These are phyloP conservation scores for Anthostomella pinea DNA, from an alignment of 2,329 filamentous ascomycete genomes.

Conservation along the genomic window DNA sequence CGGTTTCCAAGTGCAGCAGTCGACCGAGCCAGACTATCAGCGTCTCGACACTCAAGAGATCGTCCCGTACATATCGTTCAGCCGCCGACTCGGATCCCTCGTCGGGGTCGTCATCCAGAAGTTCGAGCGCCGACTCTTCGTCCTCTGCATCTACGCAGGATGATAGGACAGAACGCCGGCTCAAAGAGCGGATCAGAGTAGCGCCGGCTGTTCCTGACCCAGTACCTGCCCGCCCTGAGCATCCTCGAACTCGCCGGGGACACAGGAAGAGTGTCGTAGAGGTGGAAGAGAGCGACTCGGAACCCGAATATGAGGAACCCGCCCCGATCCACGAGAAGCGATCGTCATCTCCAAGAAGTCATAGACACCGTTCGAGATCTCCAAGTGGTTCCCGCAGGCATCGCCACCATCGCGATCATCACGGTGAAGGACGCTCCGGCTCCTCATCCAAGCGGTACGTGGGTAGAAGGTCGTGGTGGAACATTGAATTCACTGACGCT, in stretches of 20 bases:
- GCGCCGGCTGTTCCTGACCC: slow-evolving; percentile 18
- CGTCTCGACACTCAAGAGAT: slow-evolving; percentile 30
- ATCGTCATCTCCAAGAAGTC: slow-evolving; percentile 19
- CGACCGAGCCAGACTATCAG: slow-evolving; percentile 11
- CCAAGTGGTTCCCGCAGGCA: slow-evolving; percentile 24
- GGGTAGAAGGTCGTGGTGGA: slow-evolving; percentile 3
- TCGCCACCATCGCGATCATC: slow-evolving; percentile 20
- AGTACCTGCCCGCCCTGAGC: slow-evolving; percentile 12
- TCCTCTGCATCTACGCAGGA: slow-evolving; percentile 2
- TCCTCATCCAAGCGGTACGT: slow-evolving; percentile 32
- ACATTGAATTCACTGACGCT: slow-evolving; percentile 16
- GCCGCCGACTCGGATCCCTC: slow-evolving; percentile 36
- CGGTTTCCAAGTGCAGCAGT: slow-evolving; percentile 14
- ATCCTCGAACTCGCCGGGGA: slow-evolving; percentile 11
- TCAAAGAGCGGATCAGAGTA: slow-evolving; percentile 20
- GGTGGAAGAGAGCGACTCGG: slow-evolving; percentile 14
- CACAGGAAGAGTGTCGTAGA: slow-evolving; percentile 11
- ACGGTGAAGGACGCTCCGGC: slow-evolving; percentile 24
- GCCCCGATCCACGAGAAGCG: slow-evolving; percentile 14
- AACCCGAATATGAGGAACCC: slow-evolving; percentile 9
- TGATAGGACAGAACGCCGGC: slow-evolving; percentile 1
- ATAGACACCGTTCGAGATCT: slow-evolving; percentile 25
- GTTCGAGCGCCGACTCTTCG: slow-evolving; percentile 37
- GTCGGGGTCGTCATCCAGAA: slow-evolving; percentile 35
- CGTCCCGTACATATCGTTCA: slow-evolving; percentile 36